Conservation (phyloP, 2,329 filamentous ascomycete species). For the Colletotrichum paranaense region DNA sequence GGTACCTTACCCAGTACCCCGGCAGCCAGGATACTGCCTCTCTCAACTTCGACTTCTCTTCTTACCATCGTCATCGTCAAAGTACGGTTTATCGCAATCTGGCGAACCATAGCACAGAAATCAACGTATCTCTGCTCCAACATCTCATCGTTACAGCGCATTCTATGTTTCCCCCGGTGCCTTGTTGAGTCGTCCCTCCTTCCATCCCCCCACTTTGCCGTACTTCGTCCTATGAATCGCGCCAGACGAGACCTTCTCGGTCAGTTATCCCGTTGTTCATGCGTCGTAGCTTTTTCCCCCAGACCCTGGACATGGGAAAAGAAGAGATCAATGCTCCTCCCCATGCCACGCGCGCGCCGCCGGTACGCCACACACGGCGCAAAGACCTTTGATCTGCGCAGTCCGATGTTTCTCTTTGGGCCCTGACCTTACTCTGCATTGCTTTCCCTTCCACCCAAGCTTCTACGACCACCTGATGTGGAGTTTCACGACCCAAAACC, state of each 20-base stretch:
- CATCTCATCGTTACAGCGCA: not conserved
- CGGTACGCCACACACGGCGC: not conserved
- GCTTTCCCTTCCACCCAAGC: not conserved
- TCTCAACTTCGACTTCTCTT: conserved; percentile 20
- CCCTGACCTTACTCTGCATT: not conserved
- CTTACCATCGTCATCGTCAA: not conserved
- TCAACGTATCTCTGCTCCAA: not conserved
- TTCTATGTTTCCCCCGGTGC: not conserved
- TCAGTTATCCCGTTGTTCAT: conserved; percentile 19
- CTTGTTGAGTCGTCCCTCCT: no score
- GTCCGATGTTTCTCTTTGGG: not conserved
- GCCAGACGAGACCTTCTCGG: not conserved
- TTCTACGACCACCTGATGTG: conserved; percentile 14
- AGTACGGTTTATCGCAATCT: conserved; percentile 10
- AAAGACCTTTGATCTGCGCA: not conserved
- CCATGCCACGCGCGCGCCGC: not conserved
- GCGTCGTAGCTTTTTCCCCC: conserved; percentile 5
- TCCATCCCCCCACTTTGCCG: not conserved
- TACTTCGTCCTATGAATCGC: not conserved
- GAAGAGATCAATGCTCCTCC: not conserved
- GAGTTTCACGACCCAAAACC: conserved; percentile 33
- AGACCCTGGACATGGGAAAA: conserved; percentile 2
- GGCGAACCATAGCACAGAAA: conserved; percentile 14
- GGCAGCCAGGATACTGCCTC: not conserved
- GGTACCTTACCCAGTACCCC: not conserved